Evolutionary conservation across 768 basidiomycete genomes (phyloP).

Genomic region (Cyclocybe aegerita): DNA sequence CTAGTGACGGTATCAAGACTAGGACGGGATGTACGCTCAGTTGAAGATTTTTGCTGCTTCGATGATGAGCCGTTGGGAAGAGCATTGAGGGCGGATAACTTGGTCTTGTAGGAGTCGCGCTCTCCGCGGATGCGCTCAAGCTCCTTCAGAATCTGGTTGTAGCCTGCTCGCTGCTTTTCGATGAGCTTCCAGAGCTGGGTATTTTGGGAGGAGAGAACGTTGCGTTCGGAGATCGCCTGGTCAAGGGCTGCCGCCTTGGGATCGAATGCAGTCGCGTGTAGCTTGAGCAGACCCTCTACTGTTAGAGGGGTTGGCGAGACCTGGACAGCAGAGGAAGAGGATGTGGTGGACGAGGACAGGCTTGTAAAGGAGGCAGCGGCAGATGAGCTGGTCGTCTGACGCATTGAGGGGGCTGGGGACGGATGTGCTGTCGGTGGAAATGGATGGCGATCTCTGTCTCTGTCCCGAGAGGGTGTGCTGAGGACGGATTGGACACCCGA

Average conservation of each 20-base stretch:
- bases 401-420: slow-evolving; percentile 31
- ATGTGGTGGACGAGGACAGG: slow-evolving; percentile 28
- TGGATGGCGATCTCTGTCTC: slow-evolving; percentile 32
- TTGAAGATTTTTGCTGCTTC: slow-evolving; percentile 26
- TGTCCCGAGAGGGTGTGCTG: slow-evolving; percentile 24
- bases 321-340: slow-evolving; percentile 32
- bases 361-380: slow-evolving; percentile 27
- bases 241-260: slow-evolving; percentile 72
- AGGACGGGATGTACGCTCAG: slow-evolving; percentile 25
- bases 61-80: slow-evolving; percentile 20
- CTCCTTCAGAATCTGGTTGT: slow-evolving; percentile 79
- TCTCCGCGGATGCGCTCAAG: slow-evolving; percentile 82
- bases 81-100: slow-evolving; percentile 31
- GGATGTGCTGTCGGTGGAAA: slow-evolving; percentile 34
- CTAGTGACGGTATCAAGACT: slow-evolving; percentile 26
- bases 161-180: slow-evolving; percentile 86
- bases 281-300: slow-evolving; percentile 52
- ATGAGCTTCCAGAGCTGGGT: slow-evolving; percentile 93
- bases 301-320: slow-evolving; percentile 42
- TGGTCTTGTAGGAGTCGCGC: slow-evolving; percentile 67
- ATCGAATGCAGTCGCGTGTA: slow-evolving; percentile 52
- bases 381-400: slow-evolving; percentile 19
- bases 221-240: slow-evolving; percentile 76
- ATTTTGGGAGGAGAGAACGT: slow-evolving; percentile 79
- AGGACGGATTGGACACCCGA: slow-evolving; percentile 8